A percentile compares a stretch with the other conserved stretches of the same genome.
phyloP scores from a whole-genome alignment of 768 basidiomycete genomes.

The Amanita molliuscula region DNA sequence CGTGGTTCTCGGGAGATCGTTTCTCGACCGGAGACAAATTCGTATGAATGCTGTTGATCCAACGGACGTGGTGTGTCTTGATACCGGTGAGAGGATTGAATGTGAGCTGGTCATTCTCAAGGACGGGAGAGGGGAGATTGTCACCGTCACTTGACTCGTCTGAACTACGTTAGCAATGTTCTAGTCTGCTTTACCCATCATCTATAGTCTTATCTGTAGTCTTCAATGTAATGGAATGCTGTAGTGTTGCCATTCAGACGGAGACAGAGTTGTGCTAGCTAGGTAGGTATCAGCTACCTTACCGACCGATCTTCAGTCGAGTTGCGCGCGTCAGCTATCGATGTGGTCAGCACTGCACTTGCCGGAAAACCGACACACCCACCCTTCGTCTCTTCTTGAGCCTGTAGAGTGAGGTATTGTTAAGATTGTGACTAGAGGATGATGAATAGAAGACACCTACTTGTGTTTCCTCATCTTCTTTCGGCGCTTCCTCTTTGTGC shows the following conservation, averaged over 20 bases:
- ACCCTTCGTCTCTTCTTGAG: slow-evolving; percentile 88
- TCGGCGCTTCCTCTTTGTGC: slow-evolving; percentile 73
- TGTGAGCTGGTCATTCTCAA: slow-evolving; percentile 89
- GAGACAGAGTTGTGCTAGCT: slow-evolving; percentile 3
- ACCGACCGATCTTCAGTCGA: slow-evolving; percentile 25
- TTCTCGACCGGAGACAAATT: slow-evolving; percentile 76
- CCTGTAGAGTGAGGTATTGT: slow-evolving; percentile 26
- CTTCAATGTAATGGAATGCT: not conserved
- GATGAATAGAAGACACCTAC: slow-evolving; percentile 34
- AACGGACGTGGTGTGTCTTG: slow-evolving; percentile 85
- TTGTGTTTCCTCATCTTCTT: slow-evolving; percentile 99
- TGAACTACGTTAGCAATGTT: too few species aligned
- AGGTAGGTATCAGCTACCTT: slow-evolving; percentile 5
- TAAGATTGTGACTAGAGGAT: not conserved
- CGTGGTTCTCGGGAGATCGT: slow-evolving; percentile 83
- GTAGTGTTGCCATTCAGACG: not conserved
- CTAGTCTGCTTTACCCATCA: not conserved
- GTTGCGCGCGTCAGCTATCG: slow-evolving; percentile 34
- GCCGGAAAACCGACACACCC: slow-evolving; percentile 16
- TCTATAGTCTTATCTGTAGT: not conserved
- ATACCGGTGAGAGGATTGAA: slow-evolving; percentile 85
- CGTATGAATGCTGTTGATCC: slow-evolving; percentile 75
- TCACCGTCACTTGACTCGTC: slow-evolving; percentile 63
- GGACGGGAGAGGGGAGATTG: slow-evolving; percentile 84
- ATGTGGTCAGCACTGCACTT: slow-evolving; percentile 11